phyloP scores from a whole-genome alignment of 2,329 filamentous ascomycete species.

The Arthrobotrys pseudoclavata region DNA sequence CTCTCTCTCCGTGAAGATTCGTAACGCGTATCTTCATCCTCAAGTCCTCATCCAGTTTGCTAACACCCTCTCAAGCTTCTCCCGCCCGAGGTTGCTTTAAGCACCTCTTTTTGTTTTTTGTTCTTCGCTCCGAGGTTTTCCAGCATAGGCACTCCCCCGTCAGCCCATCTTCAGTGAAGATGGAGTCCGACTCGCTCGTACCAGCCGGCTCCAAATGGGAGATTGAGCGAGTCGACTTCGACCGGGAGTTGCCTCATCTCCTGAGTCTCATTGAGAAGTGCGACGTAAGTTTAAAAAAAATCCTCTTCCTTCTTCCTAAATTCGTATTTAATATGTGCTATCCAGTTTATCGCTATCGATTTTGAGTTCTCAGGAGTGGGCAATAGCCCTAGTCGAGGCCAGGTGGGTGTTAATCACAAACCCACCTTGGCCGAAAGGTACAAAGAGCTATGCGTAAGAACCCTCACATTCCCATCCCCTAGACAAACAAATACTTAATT shows the following conservation, averaged over 20 bases:
- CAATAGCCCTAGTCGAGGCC: slow-evolving; percentile 39
- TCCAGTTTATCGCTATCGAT: slow-evolving; percentile 61
- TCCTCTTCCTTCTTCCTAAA: neutral
- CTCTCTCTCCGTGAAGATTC: neutral
- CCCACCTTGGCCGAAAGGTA: slow-evolving; percentile 62
- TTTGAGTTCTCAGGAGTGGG: slow-evolving; percentile 62
- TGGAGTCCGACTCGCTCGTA: neutral
- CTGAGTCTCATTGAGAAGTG: slow-evolving; percentile 32
- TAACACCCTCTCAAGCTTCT: neutral
- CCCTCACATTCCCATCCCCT: neutral
- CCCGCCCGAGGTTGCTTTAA: neutral
- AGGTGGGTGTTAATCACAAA: slow-evolving; percentile 51
- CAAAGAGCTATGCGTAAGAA: slow-evolving; percentile 52
- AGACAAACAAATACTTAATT: slow-evolving; percentile 3
- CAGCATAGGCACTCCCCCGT: neutral
- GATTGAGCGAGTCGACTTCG: slow-evolving; percentile 26
- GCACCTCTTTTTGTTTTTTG: neutral
- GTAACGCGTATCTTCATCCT: neutral
- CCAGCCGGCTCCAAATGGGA: slow-evolving; percentile 20
- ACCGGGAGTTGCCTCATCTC: slow-evolving; percentile 36
- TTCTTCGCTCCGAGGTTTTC: neutral
- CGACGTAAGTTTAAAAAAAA: slow-evolving; percentile 30
- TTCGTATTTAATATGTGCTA: neutral
- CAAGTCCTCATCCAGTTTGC: neutral
- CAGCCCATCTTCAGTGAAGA: neutral